Evolutionary conservation across 805 yeast species (phyloP), one percentile per base, ranked within the genome.

Genomic region (Ogataea sp.): DNA sequence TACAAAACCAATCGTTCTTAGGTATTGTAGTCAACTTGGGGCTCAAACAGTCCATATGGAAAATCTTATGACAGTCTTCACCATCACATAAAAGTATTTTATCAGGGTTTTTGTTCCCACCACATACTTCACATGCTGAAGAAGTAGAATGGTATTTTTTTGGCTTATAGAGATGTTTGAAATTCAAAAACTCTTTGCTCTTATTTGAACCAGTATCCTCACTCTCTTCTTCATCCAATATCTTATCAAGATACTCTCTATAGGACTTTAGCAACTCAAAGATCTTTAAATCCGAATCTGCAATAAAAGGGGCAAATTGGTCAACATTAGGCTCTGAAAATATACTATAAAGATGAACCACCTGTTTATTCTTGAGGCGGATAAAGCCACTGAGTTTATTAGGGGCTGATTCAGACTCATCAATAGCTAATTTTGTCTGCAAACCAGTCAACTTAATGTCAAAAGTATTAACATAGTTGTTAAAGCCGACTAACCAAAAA

Each of bases 1-100:
- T 82, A 57, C 97, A 89, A 52, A 71, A 80, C 95, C 96, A 89
- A 15, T 67, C 71, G 10, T 73, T 74, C 20, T 65, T 53, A 0
- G 89, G 88, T 2, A 80, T 61, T 2, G 51, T 50, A 1, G 58
- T 52, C 20, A 82, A 47, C 2, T 78, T 78, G 2, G 82, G 82
- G 13, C 59, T 60, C n/a, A 87, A 61, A 53, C 95, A 87, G 30
- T 63, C 60, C 59, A 68, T 65, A 56, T 89, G 96, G 57, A 64
- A 86, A 1, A 75, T 71, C 38, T 69, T 70, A 42, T 81, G 77
- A 53, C 96, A 89, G 29, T 82, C 82, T 44, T 75, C 80, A 18
- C 80, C 79, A 48, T 80, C 84, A 56, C 96, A 89, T 6, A 75
- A 52, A 18, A 81, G 56, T 3, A 77, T 73, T 24, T 64, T 58